Base-by-base conservation (phyloP, 2,329 filamentous ascomycete species). In the Cladosporium oxysporum region DNA sequence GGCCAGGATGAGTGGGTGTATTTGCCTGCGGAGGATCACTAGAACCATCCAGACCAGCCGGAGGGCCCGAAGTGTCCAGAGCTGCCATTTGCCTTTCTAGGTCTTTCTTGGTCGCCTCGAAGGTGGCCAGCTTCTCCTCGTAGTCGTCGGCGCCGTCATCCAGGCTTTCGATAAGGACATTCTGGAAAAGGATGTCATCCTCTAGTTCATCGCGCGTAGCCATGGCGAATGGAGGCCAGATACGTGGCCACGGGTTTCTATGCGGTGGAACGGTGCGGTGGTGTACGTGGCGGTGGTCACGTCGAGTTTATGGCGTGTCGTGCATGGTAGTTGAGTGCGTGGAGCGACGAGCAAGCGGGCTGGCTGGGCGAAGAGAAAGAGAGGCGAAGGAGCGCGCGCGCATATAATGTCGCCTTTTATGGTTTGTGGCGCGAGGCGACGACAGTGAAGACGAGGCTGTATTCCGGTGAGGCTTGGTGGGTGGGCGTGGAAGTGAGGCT, bases 111-210 rank as follows among this genome's bases (percentile, higher is more conserved):
- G 63, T 71, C 1, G 58, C 50, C 65, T 73, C 62, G 10, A 73
- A 67, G 21, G 72, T 69, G 14, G 66, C 66, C 37, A 71, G 71
- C 21, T 66, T 66, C 12, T 69, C 65, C 10, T 66, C 62, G 59
- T 74, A 76, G 58, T 75, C 71, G 53, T 75, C 74, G 26, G 73
- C 71, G 33, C 66, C 71, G 3, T 60, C 41, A 35, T 77, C 76
- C n/a, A 79, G 71, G 7, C 68, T 74, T 8, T 71, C 67, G 6
- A 77, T 71, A 2, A 76, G 66, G 8, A 76, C 71, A 35, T 70
- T 65, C 16, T 71, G 70, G 66, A 77, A 77, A 6, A 69, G 60
- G 29, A 79, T 67, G 31, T 79, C 76, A n/a, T 78, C 75, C 37
- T 73, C 66, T 0, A 67, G 33, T 3, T 63, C 62, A 6, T 67